A percentile compares a stretch with the other conserved stretches of the same genome.
Conservation (phyloP, 352 stramenopile genomes). For the Pythium brachiatum region DNA sequence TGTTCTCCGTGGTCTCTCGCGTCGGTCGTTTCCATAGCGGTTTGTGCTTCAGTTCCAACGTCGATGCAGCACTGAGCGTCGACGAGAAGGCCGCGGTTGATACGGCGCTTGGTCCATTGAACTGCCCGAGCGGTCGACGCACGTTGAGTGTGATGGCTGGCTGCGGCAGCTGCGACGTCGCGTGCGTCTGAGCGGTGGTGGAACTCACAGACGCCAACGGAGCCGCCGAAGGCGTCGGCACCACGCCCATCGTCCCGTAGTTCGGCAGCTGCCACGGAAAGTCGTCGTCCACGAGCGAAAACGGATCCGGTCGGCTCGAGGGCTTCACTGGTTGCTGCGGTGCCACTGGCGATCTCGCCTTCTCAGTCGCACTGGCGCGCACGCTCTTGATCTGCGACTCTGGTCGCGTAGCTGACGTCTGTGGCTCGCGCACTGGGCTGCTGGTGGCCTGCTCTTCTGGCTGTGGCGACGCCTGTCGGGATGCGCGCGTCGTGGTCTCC, state of each 20-base stretch:
- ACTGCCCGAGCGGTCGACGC: slow-evolving; percentile 9
- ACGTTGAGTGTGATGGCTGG: slow-evolving; percentile 13
- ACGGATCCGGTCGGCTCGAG: slow-evolving; percentile 8
- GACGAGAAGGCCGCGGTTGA: background rate
- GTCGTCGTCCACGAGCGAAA: slow-evolving; percentile 23
- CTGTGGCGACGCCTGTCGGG: background rate
- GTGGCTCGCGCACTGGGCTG: background rate
- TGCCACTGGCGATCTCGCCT: background rate
- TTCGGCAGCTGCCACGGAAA: slow-evolving; percentile 29
- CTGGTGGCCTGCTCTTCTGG: too few relatives aligned
- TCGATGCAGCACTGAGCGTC: background rate
- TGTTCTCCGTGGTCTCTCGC: background rate
- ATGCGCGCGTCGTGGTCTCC: background rate
- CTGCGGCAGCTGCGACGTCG: background rate
- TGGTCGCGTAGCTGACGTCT: background rate
- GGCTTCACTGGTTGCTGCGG: background rate
- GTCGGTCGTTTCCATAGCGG: slow-evolving; percentile 9
- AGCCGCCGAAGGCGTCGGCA: background rate
- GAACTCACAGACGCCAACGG: background rate
- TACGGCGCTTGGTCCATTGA: slow-evolving; percentile 1
- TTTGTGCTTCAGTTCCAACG: slow-evolving; percentile 20
- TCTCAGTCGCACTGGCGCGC: background rate
- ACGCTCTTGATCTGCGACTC: background rate
- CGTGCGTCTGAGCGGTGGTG: background rate
- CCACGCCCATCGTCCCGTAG: slow-evolving; percentile 10